Conservation (phyloP, 2,329 filamentous ascomycete genomes). For the Neopestalotiopsis sp. region DNA sequence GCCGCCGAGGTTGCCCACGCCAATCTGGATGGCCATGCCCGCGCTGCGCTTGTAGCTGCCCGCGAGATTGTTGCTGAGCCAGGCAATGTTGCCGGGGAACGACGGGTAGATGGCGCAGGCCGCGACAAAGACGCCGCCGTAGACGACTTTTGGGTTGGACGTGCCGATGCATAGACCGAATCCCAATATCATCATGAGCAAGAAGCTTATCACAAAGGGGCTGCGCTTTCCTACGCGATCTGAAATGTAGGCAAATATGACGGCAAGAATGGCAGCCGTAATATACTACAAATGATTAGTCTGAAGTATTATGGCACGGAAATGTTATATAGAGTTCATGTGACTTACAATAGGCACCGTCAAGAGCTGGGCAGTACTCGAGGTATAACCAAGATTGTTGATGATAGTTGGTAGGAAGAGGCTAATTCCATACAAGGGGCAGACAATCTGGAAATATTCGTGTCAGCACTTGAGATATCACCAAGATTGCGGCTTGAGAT, state of each 20-base stretch:
- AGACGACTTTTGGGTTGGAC: slow-evolving; percentile 64
- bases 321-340: background rate
- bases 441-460: slow-evolving; percentile 46
- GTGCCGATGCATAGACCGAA: slow-evolving; percentile 67
- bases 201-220: slow-evolving; percentile 60
- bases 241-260: slow-evolving; percentile 59
- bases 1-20: slow-evolving; percentile 62
- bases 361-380: slow-evolving; percentile 67
- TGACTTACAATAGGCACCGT: slow-evolving; percentile 54
- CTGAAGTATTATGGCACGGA: background rate
- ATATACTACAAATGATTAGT: slow-evolving; percentile 46
- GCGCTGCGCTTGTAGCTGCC: slow-evolving; percentile 67
- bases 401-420: slow-evolving; percentile 70
- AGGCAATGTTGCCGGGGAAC: slow-evolving; percentile 79
- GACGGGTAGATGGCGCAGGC: slow-evolving; percentile 82
- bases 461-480: slow-evolving; percentile 44
- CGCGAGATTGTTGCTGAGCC: slow-evolving; percentile 81
- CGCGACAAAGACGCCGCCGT: slow-evolving; percentile 78
- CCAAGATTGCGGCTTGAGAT: slow-evolving; percentile 19
- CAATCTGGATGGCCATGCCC: slow-evolving; percentile 70
- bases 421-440: slow-evolving; percentile 62
- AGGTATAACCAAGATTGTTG: slow-evolving; percentile 61
- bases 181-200: slow-evolving; percentile 60
- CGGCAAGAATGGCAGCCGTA: slow-evolving; percentile 65
- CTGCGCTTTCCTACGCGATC: slow-evolving; percentile 59